Evolutionary conservation across 129 eudicot species (phyloP).

Genomic region (Chrysanthemum makinoi): DNA sequence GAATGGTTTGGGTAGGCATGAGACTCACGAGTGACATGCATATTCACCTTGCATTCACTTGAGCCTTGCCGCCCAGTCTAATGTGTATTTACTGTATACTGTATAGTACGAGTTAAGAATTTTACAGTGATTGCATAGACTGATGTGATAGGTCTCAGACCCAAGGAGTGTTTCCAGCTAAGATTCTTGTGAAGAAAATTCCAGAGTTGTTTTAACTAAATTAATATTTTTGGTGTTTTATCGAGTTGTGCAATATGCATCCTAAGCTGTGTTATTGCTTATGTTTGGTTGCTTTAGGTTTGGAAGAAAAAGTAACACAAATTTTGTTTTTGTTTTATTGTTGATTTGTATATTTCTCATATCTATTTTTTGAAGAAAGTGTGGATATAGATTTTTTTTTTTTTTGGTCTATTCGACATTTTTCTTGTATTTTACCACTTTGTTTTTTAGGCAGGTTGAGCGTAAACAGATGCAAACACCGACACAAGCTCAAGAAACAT

Average conservation of each 20-base stretch:
- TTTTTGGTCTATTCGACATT: too few species aligned
- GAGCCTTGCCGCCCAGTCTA: too few species aligned
- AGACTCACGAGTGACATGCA: too few species aligned
- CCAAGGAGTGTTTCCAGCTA: constrained; percentile 38
- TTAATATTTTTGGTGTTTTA: neutral
- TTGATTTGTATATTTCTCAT: neutral
- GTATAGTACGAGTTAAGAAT: neutral
- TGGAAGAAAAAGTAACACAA: neutral
- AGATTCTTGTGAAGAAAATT: constrained; percentile 21
- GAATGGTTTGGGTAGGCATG: too few species aligned
- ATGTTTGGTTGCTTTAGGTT: neutral
- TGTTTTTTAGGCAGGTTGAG: too few species aligned
- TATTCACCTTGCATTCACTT: too few species aligned
- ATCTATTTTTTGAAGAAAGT: too few species aligned
- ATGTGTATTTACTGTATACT: neutral
- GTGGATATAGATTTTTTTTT: too few species aligned
- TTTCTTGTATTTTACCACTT: too few species aligned
- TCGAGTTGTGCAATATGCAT: neutral
- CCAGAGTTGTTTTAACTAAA: neutral
- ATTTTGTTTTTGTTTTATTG: neutral
- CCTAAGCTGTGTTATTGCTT: neutral
- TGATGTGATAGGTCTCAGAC: constrained; percentile 20
- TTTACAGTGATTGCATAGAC: constrained; percentile 28
- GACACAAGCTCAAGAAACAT: too few species aligned
- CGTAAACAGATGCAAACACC: too few species aligned